phyloP scores from a whole-genome alignment of 441 rosid genomes.

The Adansonia grandidieri region DNA sequence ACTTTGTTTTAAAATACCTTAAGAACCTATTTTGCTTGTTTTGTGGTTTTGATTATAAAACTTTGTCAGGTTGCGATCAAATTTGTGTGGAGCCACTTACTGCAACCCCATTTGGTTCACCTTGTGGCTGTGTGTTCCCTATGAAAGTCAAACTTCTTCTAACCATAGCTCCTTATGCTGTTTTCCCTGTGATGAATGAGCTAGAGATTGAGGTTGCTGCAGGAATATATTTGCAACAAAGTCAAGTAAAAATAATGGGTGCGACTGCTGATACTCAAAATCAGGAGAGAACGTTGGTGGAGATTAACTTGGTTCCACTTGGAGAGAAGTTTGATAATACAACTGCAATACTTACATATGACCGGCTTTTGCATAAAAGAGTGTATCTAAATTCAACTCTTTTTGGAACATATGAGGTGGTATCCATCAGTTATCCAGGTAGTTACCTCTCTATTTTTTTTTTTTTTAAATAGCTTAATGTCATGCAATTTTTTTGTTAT shows the following conservation, averaged over 20 bases:
- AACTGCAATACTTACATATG: slow-evolving; percentile 79
- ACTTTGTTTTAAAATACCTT: not conserved
- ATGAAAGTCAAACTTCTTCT: slow-evolving; percentile 91
- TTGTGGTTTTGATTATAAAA: slow-evolving; percentile 35
- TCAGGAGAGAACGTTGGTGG: slow-evolving; percentile 84
- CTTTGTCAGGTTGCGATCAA: slow-evolving; percentile 83
- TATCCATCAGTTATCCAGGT: slow-evolving; percentile 86
- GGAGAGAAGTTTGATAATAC: slow-evolving; percentile 98
- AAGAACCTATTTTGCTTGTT: not conserved
- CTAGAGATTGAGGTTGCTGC: slow-evolving; percentile 94
- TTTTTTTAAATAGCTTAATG: slow-evolving; percentile 24
- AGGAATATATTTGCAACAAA: slow-evolving; percentile 87
- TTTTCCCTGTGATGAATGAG: slow-evolving; percentile 86
- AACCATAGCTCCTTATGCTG: slow-evolving; percentile 74
- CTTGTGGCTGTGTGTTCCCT: slow-evolving; percentile 96
- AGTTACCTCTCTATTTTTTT: slow-evolving; percentile 30
- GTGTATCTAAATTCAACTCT: slow-evolving; percentile 73
- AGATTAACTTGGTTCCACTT: slow-evolving; percentile 89
- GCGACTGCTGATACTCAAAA: slow-evolving; percentile 87
- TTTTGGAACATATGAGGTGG: slow-evolving; percentile 82
- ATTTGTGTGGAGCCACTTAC: slow-evolving; percentile 88
- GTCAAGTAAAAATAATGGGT: slow-evolving; percentile 98
- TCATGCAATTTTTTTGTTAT: slow-evolving; percentile 17
- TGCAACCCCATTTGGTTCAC: slow-evolving; percentile 83
- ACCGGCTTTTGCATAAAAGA: slow-evolving; percentile 71